These are phyloP conservation scores for Ceratobasidium sp. DNA, from an alignment of 1,284 basidiomycete genomes.

Conservation along the genomic window DNA sequence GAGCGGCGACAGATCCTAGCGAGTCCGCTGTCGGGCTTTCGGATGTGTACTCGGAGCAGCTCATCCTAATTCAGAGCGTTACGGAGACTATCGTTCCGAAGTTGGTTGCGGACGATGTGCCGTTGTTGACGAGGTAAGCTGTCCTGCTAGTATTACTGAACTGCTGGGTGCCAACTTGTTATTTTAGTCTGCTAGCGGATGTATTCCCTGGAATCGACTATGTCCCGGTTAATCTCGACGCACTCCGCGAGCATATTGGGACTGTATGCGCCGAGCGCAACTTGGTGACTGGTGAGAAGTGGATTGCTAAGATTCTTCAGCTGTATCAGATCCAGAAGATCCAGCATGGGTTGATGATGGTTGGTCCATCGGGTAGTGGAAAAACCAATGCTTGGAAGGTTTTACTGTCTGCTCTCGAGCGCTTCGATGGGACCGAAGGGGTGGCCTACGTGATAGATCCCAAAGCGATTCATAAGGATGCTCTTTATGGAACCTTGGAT, in stretches of 20 bases:
- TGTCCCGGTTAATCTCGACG: conserved; percentile 86
- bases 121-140: conserved; percentile 85
- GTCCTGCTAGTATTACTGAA: background rate
- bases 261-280: conserved; percentile 90
- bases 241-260: conserved; percentile 83
- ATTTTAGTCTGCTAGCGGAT: conserved; percentile 84
- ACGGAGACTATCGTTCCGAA: conserved; percentile 99
- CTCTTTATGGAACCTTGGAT: conserved; percentile 96
- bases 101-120: conserved; percentile 96
- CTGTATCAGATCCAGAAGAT: conserved; percentile 99
- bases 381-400: conserved; percentile 99
- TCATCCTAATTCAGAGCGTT: conserved; percentile 99
- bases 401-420: conserved; percentile 88
- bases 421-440: conserved; percentile 91
- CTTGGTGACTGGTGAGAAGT: conserved; percentile 85
- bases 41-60: conserved; percentile 85
- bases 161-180: conserved; percentile 39
- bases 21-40: conserved; percentile 63
- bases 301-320: conserved; percentile 96
- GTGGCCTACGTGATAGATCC: conserved; percentile 98
- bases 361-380: conserved; percentile 95
- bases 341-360: conserved; percentile 99
- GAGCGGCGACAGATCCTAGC: conserved; percentile 54
- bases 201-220: conserved; percentile 98
- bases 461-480: conserved; percentile 99